These are phyloP conservation scores for Gastrodia elata DNA, from an alignment of 106 monocot genomes.

Conservation along the genomic window DNA sequence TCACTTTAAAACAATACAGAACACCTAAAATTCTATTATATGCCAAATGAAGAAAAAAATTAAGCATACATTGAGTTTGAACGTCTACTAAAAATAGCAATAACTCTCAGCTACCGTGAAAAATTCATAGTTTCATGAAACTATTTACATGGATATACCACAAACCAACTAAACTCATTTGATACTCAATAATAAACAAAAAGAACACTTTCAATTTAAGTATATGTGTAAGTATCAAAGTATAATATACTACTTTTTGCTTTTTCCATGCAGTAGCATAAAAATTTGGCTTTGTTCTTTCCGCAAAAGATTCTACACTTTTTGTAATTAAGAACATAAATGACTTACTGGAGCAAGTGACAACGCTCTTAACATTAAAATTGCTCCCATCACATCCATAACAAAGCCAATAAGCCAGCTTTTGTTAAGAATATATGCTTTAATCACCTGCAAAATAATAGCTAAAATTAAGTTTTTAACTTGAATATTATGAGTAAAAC, in stretches of 20 bases:
- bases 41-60: not conserved
- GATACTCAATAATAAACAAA: not conserved
- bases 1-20: not conserved
- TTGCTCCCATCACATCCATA: slow-evolving; percentile 78
- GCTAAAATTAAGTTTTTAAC: not conserved
- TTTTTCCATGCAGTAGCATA: not conserved
- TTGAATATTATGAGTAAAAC: too few species aligned
- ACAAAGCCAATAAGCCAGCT: slow-evolving; percentile 73
- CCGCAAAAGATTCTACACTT: not conserved
- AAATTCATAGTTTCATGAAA: not conserved
- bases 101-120: too few species aligned
- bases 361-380: slow-evolving; percentile 81
- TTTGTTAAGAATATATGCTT: slow-evolving; percentile 75
- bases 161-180: not conserved
- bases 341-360: slow-evolving; percentile 78
- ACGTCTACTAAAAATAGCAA: too few species aligned
- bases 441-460: slow-evolving; percentile 50
- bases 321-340: not conserved
- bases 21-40: not conserved
- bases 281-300: not conserved
- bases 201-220: not conserved
- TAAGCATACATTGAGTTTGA: too few species aligned
- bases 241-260: not conserved
- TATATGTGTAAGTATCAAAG: not conserved
- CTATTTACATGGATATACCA: not conserved